Evolutionary conservation across 176 grass and related monocot genomes (phyloP).

Genomic region (Puccinellia tenuiflora): DNA sequence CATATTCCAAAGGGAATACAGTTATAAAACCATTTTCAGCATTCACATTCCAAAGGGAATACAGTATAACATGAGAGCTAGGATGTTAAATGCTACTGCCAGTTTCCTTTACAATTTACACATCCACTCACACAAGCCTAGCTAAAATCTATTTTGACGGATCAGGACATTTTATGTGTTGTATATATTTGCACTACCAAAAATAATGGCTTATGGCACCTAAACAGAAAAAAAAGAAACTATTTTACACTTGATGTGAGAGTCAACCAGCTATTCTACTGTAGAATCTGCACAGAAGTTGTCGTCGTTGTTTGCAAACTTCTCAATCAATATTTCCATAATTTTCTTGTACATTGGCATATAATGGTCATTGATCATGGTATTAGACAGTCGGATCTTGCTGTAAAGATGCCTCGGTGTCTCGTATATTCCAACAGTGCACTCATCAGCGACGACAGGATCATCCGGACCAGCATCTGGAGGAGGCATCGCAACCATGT

Average conservation of each 20-base stretch:
- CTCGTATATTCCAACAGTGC: conserved; percentile 66
- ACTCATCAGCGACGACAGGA: conserved; percentile 40
- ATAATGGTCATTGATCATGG: conserved; percentile 98
- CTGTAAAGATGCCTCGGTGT: conserved; percentile 81
- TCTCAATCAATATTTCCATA: conserved; percentile 95
- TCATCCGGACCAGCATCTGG: conserved; percentile 37
- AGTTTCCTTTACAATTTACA: conserved; percentile 36
- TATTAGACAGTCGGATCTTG: conserved; percentile 83
- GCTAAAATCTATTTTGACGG: conserved; percentile 14
- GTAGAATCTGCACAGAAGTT: conserved; percentile 45
- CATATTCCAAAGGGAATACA: background rate
- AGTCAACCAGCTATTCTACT: conserved; percentile 28
- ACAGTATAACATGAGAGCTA: background rate
- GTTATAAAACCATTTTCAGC: background rate
- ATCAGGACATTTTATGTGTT: background rate
- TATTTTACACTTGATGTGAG: conserved; percentile 35
- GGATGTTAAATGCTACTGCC: background rate
- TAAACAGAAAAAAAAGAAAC: background rate
- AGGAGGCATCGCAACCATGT: conserved; percentile 75
- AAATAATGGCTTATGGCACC: conserved; percentile 11
- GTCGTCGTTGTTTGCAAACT: conserved; percentile 69
- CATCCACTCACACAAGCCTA: background rate
- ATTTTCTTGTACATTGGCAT: conserved; percentile 99
- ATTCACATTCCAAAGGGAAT: background rate
- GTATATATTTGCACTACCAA: conserved; percentile 30